Evolutionary conservation across 2,329 filamentous ascomycete genomes (phyloP).

Genomic region (Ceratocystis colombiana): DNA sequence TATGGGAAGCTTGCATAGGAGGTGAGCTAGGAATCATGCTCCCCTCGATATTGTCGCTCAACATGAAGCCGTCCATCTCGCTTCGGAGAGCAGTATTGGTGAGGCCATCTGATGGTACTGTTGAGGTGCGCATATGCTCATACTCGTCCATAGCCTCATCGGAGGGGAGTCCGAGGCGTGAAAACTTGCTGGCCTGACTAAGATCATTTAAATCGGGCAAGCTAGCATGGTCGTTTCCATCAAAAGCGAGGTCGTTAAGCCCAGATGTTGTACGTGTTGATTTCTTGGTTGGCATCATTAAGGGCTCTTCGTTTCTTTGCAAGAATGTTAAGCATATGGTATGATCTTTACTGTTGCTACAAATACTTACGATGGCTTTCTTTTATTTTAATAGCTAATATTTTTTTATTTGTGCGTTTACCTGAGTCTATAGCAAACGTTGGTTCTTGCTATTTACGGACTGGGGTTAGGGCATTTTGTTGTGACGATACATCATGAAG

Average conservation of each 20-base stretch:
- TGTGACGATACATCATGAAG: background rate
- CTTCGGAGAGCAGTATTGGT: background rate
- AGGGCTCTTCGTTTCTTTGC: background rate
- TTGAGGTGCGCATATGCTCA: constrained; percentile 23
- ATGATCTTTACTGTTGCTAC: too few relatives aligned
- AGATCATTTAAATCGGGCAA: constrained; percentile 5
- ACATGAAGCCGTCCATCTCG: constrained; percentile 19
- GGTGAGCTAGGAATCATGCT: constrained; percentile 7
- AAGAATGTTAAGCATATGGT: background rate
- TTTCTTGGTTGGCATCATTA: background rate
- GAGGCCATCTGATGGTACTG: constrained; percentile 15
- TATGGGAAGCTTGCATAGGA: background rate
- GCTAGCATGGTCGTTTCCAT: background rate
- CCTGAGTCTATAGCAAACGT: background rate
- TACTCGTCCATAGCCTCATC: constrained; percentile 22
- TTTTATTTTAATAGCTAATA: background rate
- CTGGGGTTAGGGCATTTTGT: constrained; percentile 2
- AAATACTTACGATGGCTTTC: background rate
- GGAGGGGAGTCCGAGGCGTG: constrained; percentile 20
- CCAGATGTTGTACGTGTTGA: background rate
- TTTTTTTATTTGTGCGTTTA: constrained; percentile 8
- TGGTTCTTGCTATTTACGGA: constrained; percentile 5
- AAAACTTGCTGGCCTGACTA: constrained; percentile 1
- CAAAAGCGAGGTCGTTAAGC: background rate
- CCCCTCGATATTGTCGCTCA: constrained; percentile 7